These are phyloP conservation scores for Paramecium octaurelia DNA, from an alignment of 73 alveolate species.

Conservation along the genomic window DNA sequence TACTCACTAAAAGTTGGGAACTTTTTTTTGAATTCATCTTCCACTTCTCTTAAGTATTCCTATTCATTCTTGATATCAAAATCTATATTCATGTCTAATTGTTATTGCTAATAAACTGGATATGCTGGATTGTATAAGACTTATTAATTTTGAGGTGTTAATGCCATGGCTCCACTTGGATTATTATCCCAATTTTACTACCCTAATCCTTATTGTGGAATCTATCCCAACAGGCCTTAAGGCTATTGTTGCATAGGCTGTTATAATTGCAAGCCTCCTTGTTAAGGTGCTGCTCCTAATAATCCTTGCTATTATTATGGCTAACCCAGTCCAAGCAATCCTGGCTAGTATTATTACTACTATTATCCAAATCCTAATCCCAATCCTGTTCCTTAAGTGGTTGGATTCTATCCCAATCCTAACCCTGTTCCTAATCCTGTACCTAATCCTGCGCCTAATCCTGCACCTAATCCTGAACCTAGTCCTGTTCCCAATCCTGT, in stretches of 20 bases:
- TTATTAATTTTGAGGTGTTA: neutral
- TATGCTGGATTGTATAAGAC: neutral
- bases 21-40: neutral
- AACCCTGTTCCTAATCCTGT: neutral
- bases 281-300: neutral
- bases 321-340: neutral
- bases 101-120: neutral
- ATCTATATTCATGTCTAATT: neutral
- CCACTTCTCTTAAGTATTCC: neutral
- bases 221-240: neutral
- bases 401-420: neutral
- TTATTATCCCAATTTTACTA: neutral
- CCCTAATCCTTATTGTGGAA: neutral
- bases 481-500: neutral
- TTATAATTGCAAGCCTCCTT: neutral
- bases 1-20: neutral
- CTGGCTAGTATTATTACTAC: neutral
- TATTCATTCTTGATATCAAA: constrained; percentile 13
- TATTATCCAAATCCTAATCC: neutral
- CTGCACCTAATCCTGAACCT: neutral
- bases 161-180: neutral
- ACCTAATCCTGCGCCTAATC: neutral
- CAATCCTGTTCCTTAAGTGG: neutral
- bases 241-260: neutral
- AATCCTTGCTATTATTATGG: neutral